Evolutionary conservation across 2,329 filamentous ascomycete genomes (phyloP), one percentile per base, ranked within the genome.

Genomic region (Berkeleyomyces basicola): DNA sequence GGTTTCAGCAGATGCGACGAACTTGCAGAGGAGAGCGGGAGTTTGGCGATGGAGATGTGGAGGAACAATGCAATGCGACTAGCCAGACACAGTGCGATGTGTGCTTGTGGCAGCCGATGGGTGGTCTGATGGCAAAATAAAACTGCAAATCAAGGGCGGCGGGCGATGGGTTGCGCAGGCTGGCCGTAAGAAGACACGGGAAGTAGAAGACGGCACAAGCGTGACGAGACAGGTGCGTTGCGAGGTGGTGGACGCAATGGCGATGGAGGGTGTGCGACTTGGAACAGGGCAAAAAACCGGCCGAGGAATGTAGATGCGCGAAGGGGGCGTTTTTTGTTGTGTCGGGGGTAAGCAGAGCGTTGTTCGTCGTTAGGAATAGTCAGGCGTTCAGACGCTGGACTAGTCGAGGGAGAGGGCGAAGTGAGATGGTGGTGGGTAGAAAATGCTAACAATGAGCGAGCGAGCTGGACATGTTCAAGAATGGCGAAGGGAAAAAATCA

Each of bases 331-430:
- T 23, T 47, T 14, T 16, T n/a, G 31, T n/a, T 23, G 46, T 3
- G n/a, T 16, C n/a, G 46, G n/a, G n/a, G 43, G 16, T 53, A 6
- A 49, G 33, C 31, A 61, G 39, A 44, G 36, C 23, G 23, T 23
- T 23, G 23, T 23, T 23, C 23, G 23, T 23, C 23, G 23, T 23
- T 23, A 23, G 23, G 23, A 23, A 23, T 23, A 23, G 23, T 23
- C 23, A 23, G 23, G 2, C 23, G 23, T 23, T 23, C 23, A 2
- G 23, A 23, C 23, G 23, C 23, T 23, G n/a, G 33, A 60, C 33
- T 49, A 33, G 62, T 58, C 49, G 53, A 51, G 44, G 59, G 53
- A 43, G 55, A 53, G 42, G 44, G 31, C 33, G 53, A 59, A 53
- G 37, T 58, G 57, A 37, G 42, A 40, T 43, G 58, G 33, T n/a